Conservation (phyloP, 495 filamentous ascomycete genomes). For the Penicillium crystallinum region DNA sequence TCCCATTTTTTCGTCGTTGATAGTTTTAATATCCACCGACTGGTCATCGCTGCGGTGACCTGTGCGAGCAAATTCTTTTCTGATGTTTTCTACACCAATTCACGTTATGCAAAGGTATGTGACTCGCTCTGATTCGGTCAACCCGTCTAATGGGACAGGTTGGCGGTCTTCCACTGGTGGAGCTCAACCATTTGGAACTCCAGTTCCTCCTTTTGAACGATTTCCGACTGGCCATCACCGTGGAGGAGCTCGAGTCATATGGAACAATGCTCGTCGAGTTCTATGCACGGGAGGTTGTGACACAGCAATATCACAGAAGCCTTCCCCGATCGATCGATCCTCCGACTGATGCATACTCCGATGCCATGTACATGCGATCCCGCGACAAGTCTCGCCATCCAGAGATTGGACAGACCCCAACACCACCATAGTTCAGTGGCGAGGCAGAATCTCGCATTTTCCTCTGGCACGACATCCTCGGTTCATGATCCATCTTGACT, state of each 20-base stretch:
- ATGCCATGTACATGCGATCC: constrained; percentile 39
- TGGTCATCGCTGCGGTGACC: constrained; percentile 96
- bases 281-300: constrained; percentile 85
- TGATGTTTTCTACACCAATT: constrained; percentile 99
- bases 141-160: constrained; percentile 54
- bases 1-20: constrained; percentile 94
- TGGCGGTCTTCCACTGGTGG: constrained; percentile 88
- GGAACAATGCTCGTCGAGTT: constrained; percentile 99
- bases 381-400: constrained; percentile 31
- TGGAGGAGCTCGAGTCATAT: constrained; percentile 95
- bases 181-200: constrained; percentile 94
- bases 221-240: constrained; percentile 88
- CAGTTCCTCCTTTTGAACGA: constrained; percentile 97
- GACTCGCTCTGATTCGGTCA: neutral
- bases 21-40: constrained; percentile 96
- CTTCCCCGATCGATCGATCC: constrained; percentile 19
- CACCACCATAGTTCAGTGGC: constrained; percentile 30
- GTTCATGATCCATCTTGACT: neutral
- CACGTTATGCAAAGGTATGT: constrained; percentile 93
- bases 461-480: neutral
- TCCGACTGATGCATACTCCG: constrained; percentile 22
- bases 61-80: constrained; percentile 99
- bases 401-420: constrained; percentile 37
- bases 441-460: neutral
- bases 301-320: constrained; percentile 31